Conservation (phyloP, 805 yeast species). For the Starmerella gropengiesseri region DNA sequence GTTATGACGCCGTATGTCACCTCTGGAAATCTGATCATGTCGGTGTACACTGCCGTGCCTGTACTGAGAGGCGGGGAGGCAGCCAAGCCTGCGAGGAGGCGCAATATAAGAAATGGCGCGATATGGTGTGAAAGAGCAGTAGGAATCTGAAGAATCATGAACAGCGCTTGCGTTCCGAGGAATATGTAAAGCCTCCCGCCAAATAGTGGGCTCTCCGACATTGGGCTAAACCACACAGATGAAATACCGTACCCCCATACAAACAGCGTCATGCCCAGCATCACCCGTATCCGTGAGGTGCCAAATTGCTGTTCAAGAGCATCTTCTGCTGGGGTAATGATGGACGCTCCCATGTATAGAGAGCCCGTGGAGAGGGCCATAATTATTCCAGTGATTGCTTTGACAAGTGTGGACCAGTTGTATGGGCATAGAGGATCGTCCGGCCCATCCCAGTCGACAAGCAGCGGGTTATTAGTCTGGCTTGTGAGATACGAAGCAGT, state of each 20-base stretch:
- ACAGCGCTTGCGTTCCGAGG: constrained; percentile 37
- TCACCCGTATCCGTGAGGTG: constrained; percentile 37
- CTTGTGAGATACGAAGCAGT: too few species aligned
- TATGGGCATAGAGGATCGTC: constrained; percentile 35
- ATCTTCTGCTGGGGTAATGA: constrained; percentile 45
- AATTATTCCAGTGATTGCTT: constrained; percentile 32
- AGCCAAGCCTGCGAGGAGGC: constrained; percentile 45
- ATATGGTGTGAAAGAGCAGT: constrained; percentile 42
- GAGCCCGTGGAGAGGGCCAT: constrained; percentile 39
- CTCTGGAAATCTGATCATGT: constrained; percentile 35
- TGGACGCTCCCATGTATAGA: constrained; percentile 50
- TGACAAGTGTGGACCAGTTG: constrained; percentile 43
- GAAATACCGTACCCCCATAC: constrained; percentile 54
- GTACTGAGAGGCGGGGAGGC: constrained; percentile 48
- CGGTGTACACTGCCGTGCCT: constrained; percentile 49
- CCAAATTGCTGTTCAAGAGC: constrained; percentile 34
- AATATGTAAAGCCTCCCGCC: constrained; percentile 43
- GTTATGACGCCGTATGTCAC: constrained; percentile 39
- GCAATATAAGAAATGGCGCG: constrained; percentile 40
- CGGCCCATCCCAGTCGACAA: constrained; percentile 29
- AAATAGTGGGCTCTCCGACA: constrained; percentile 40
- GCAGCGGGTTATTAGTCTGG: too few species aligned
- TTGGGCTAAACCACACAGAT: constrained; percentile 45
- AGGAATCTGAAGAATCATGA: constrained; percentile 45
- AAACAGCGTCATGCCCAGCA: constrained; percentile 43